Evolutionary conservation across 2,329 filamentous ascomycete species (phyloP), one percentile per base, ranked within the genome.

Genomic region (Neopestalotiopsis clavispora): DNA sequence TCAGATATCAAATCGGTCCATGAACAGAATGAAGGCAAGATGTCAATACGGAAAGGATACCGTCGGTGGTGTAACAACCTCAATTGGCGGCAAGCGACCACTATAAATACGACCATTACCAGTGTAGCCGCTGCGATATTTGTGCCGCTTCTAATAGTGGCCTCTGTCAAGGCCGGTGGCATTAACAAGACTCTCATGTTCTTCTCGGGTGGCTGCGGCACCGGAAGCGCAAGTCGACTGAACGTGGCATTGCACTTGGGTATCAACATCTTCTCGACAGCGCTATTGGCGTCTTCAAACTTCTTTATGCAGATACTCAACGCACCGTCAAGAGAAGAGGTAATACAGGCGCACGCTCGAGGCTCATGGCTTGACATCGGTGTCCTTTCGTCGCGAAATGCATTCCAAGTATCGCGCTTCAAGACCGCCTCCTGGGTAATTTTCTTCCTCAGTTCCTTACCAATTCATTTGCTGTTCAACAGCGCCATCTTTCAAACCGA

Each of bases 331-430:
- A 66, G 72, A 0, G 28, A 63, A 1, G 69, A 72, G 40, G 20
- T 73, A 61, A 80, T 86, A 52, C 69, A 71, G 40, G 84, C 84
- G 0, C 86, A 87, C 74, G 66, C 69, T 0, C 70, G 74, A 52
- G 75, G 77, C 2, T 74, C 72, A 10, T 84, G 80, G 79, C 74
- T 85, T 1, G 79, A 82, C 63, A 80, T 84, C 62, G 83, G 85
- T 0, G 72, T 83, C 2, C 74, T 79, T 1, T 82, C 79, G 66
- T 17, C 79, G 1, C 74, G 81, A 1, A 84, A 82, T 68, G 34
- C 82, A 13, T 59, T 57, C 7, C 20, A 7, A n/a, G 38, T 69
- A 4, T 62, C 67, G 13, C 14, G 5, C 4, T 61, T 65, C 28
- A 69, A 69, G 56, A 32, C 62, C 0, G 20, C 32, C 3, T 65